These are phyloP conservation scores for Macrophomina tecta DNA, from an alignment of 2,329 filamentous ascomycete species.

Conservation along the genomic window DNA sequence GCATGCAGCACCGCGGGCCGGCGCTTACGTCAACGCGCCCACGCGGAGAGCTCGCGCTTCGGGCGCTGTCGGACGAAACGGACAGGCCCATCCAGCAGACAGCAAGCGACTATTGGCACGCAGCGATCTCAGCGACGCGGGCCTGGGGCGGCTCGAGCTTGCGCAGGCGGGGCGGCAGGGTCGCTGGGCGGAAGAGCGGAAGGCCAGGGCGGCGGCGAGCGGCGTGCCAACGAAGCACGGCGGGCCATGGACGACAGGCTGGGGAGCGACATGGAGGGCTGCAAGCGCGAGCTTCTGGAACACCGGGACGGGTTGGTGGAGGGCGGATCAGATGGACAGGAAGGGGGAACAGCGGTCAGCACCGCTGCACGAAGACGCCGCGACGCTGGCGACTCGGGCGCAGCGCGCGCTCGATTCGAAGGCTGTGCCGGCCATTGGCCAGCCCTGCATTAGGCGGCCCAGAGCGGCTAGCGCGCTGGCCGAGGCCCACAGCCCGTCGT, in stretches of 20 bases:
- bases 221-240: conserved; percentile 15
- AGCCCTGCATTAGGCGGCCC: conserved; percentile 22
- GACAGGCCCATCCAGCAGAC: not conserved
- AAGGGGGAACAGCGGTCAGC: conserved; percentile 23
- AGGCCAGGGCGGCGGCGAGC: conserved; percentile 5
- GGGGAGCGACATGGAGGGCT: not conserved
- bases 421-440: conserved; percentile 2
- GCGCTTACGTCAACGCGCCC: conserved; percentile 22
- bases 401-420: conserved; percentile 21
- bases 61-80: conserved; percentile 14
- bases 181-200: conserved; percentile 12
- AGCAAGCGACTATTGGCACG: conserved; percentile 1
- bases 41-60: conserved; percentile 16
- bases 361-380: not conserved
- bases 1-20: conserved; percentile 11
- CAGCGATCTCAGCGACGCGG: conserved; percentile 1
- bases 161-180: conserved; percentile 5
- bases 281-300: conserved; percentile 21
- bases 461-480: conserved; percentile 5
- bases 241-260: not conserved
- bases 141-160: not conserved
- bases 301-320: not conserved
- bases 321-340: conserved; percentile 12
- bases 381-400: not conserved
- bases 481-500: not conserved